Evolutionary conservation across 2,329 filamentous ascomycete genomes (phyloP).

Genomic region (Ascochyta fabae): DNA sequence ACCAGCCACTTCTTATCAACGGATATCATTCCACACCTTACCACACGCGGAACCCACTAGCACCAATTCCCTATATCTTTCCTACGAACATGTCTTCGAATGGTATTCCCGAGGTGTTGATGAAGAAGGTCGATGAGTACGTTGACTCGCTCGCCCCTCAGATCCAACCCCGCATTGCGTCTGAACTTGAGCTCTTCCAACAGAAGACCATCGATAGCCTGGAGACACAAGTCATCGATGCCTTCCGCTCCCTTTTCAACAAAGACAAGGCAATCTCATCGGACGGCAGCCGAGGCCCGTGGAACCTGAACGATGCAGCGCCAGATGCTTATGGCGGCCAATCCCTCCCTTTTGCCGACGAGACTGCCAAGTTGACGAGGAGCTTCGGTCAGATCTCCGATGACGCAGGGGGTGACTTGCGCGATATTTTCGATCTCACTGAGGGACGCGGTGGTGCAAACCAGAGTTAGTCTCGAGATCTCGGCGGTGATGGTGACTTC

Average conservation of each 20-base stretch:
- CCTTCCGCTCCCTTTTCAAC: slow-evolving; percentile 38
- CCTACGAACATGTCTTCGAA: slow-evolving; percentile 24
- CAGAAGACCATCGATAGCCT: slow-evolving; percentile 43
- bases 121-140: slow-evolving; percentile 40
- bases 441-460: slow-evolving; percentile 23
- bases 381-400: slow-evolving; percentile 39
- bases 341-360: slow-evolving; percentile 39
- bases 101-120: slow-evolving; percentile 32
- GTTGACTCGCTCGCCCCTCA: slow-evolving; percentile 41
- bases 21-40: slow-evolving; percentile 9
- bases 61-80: background rate
- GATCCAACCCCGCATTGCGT: slow-evolving; percentile 41
- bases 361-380: slow-evolving; percentile 38
- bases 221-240: slow-evolving; percentile 38
- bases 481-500: slow-evolving; percentile 20
- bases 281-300: slow-evolving; percentile 26
- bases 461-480: slow-evolving; percentile 20
- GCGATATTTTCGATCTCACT: slow-evolving; percentile 38
- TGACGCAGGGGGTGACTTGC: slow-evolving; percentile 35
- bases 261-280: slow-evolving; percentile 25
- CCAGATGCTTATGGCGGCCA: slow-evolving; percentile 39
- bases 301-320: slow-evolving; percentile 34
- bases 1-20: slow-evolving; percentile 5
- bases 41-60: slow-evolving; percentile 10
- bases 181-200: slow-evolving; percentile 39